Evolutionary conservation across 805 yeast species (phyloP).

Genomic region (Metschnikowia cerradonensis): DNA sequence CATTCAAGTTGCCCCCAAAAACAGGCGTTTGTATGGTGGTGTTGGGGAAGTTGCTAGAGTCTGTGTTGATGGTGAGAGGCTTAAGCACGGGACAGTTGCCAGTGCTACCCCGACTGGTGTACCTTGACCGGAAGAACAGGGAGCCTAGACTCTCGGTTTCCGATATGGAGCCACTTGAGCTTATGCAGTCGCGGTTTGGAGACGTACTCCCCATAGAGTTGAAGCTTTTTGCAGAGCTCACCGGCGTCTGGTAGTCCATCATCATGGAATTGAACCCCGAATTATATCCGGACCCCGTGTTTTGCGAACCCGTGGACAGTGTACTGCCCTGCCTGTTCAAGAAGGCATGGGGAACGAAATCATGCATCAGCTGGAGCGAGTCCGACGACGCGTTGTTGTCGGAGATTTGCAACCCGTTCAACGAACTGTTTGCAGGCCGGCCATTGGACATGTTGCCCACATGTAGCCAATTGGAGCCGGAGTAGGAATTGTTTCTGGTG

Average conservation of each 20-base stretch:
- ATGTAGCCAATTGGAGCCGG: constrained; percentile 39
- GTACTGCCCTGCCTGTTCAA: constrained; percentile 25
- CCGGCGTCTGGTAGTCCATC: constrained; percentile 42
- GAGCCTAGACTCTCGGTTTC: constrained; percentile 33
- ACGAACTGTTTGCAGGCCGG: constrained; percentile 21
- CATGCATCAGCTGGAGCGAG: constrained; percentile 42
- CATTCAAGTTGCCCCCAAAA: constrained; percentile 6
- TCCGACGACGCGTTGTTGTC: constrained; percentile 32
- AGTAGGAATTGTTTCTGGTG: constrained; percentile 38
- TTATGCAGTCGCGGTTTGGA: constrained; percentile 7
- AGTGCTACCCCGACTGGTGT: constrained; percentile 17
- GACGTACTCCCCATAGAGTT: constrained; percentile 20
- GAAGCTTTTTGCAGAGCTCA: constrained; percentile 32
- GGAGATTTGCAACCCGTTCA: constrained; percentile 16
- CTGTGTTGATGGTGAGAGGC: constrained; percentile 39
- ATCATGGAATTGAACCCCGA: constrained; percentile 32
- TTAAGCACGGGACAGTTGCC: constrained; percentile 24
- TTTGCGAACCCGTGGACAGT: constrained; percentile 15
- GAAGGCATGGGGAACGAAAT: constrained; percentile 40
- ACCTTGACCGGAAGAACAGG: constrained; percentile 11
- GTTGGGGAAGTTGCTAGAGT: constrained; percentile 7
- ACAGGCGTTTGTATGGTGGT: constrained; percentile 4
- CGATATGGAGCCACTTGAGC: constrained; percentile 7
- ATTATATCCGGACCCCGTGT: constrained; percentile 10
- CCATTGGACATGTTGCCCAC: constrained; percentile 38